These are phyloP conservation scores for Candida pseudoglaebosa DNA, from an alignment of 805 yeast genomes.

Conservation along the genomic window DNA sequence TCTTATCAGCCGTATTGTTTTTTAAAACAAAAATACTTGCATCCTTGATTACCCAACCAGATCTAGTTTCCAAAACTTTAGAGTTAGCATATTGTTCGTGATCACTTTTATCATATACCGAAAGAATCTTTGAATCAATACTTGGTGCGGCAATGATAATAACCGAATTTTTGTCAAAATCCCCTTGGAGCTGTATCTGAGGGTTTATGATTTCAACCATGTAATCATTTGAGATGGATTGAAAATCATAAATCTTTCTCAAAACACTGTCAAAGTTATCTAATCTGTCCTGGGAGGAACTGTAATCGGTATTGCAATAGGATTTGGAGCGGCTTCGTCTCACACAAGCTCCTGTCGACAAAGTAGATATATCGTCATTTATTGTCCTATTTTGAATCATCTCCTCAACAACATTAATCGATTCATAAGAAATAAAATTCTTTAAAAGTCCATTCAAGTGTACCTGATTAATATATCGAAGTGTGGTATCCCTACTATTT, in stretches of 20 bases:
- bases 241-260: constrained; percentile 16
- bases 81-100: constrained; percentile 26
- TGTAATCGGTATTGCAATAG: background rate
- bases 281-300: constrained; percentile 17
- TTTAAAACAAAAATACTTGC: constrained; percentile 72
- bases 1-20: constrained; percentile 28
- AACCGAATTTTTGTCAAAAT: constrained; percentile 46
- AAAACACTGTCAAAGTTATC: constrained; percentile 30
- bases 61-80: constrained; percentile 54
- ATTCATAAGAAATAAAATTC: constrained; percentile 32
- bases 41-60: constrained; percentile 61
- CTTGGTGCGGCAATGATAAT: constrained; percentile 70
- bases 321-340: constrained; percentile 1
- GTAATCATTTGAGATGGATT: constrained; percentile 35
- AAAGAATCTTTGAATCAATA: constrained; percentile 64
- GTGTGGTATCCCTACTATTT: constrained; percentile 27
- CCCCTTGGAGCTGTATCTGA: constrained; percentile 40
- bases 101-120: constrained; percentile 46
- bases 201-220: constrained; percentile 38
- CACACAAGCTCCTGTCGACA: background rate
- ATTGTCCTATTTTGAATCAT: constrained; percentile 20
- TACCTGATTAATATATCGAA: constrained; percentile 36
- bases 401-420: constrained; percentile 30
- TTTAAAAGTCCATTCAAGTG: constrained; percentile 22
- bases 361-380: constrained; percentile 10